These are phyloP conservation scores for Pulveroboletus sp. DNA, from an alignment of 768 basidiomycete species.

Conservation along the genomic window DNA sequence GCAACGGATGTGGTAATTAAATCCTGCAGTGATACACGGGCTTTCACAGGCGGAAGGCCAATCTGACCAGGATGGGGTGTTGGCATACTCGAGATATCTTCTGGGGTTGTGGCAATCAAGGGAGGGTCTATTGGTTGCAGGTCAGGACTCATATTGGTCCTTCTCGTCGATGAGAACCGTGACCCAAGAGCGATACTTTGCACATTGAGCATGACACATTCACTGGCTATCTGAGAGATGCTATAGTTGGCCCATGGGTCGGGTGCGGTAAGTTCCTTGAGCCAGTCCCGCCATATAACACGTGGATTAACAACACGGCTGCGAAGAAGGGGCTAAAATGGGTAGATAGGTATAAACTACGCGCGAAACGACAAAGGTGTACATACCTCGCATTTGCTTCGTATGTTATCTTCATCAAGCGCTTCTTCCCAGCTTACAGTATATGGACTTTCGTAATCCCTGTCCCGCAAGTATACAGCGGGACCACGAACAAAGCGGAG, in stretches of 20 bases:
- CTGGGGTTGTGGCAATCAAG: conserved; percentile 12
- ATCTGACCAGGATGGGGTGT: conserved; percentile 34
- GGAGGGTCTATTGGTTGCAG: conserved; percentile 1
- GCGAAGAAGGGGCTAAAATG: conserved; percentile 56
- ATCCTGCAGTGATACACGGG: conserved; percentile 60
- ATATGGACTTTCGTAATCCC: conserved; percentile 52
- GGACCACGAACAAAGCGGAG: conserved; percentile 75
- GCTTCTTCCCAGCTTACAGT: conserved; percentile 66
- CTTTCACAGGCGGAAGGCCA: conserved; percentile 29
- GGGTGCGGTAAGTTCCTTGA: conserved; percentile 55
- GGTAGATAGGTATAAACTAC: conserved; percentile 1
- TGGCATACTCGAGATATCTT: conserved; percentile 22
- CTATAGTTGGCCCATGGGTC: conserved; percentile 67
- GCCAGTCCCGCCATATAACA: conserved; percentile 61
- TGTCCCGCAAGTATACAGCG: conserved; percentile 53
- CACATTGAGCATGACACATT: conserved; percentile 65
- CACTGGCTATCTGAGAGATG: conserved; percentile 57
- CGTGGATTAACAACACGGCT: conserved; percentile 71
- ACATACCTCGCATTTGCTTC: conserved; percentile 67
- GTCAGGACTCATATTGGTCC: conserved; percentile 1
- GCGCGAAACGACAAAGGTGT: neutral
- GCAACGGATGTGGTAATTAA: conserved; percentile 71
- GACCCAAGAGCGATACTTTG: conserved; percentile 52
- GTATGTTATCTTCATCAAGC: conserved; percentile 64
- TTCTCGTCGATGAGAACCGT: conserved; percentile 13